Evolutionary conservation across 1,139 yeast genomes (phyloP).

Genomic region (Diutina neorugosa): DNA sequence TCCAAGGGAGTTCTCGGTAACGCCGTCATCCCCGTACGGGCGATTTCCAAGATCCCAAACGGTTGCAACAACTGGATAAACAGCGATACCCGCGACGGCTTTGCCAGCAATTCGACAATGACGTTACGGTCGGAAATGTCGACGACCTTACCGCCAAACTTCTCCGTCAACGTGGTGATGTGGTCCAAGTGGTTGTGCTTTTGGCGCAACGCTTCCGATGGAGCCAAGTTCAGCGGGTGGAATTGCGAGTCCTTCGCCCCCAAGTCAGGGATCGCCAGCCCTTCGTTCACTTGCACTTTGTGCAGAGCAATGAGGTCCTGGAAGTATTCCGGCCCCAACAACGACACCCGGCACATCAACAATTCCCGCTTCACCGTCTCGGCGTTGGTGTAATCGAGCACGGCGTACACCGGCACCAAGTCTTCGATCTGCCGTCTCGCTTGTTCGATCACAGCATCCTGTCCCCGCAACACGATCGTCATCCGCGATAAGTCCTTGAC

Average conservation of each 20-base stretch:
- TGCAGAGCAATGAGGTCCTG: conserved; percentile 90
- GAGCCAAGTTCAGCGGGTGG: conserved; percentile 86
- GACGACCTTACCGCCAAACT: conserved; percentile 87
- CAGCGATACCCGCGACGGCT: conserved; percentile 79
- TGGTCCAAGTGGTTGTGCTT: conserved; percentile 83
- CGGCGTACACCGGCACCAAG: conserved; percentile 96
- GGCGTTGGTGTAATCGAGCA: conserved; percentile 82
- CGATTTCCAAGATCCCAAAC: conserved; percentile 90
- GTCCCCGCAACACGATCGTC: conserved; percentile 92
- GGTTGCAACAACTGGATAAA: conserved; percentile 87
- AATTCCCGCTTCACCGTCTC: conserved; percentile 87
- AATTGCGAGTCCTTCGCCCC: conserved; percentile 42
- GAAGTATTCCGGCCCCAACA: conserved; percentile 94
- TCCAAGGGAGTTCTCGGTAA: conserved; percentile 88
- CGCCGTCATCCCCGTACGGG: conserved; percentile 98
- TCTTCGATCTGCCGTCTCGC: conserved; percentile 98
- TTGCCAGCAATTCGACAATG: conserved; percentile 87
- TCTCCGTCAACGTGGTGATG: conserved; percentile 65
- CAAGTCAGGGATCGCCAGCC: conserved; percentile 32
- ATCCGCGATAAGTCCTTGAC: conserved; percentile 90
- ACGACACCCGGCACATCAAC: conserved; percentile 79
- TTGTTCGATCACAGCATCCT: conserved; percentile 93
- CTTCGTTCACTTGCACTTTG: conserved; percentile 33
- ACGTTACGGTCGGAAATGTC: conserved; percentile 92
- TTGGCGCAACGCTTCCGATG: conserved; percentile 88